Conservation (phyloP, 208 protist species). For the Porcisia hertigi region DNA sequence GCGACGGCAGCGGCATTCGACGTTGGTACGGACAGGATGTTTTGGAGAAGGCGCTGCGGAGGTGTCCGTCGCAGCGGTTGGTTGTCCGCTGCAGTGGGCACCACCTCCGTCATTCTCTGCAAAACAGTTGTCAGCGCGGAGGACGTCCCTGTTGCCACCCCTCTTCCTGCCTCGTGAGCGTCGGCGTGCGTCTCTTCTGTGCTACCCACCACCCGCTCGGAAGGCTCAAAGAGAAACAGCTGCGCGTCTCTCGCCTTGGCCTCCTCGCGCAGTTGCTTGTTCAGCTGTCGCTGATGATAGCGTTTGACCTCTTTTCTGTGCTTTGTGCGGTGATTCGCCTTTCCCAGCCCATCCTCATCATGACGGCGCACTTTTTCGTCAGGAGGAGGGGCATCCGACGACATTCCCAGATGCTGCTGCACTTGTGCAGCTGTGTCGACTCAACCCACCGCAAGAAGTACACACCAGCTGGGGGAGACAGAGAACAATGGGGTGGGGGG, state of each 20-base stretch:
- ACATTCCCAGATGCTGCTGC: neutral
- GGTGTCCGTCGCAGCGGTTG: neutral
- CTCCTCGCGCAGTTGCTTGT: conserved; percentile 35
- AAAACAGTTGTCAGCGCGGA: neutral
- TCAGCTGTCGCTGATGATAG: conserved; percentile 58
- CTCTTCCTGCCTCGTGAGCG: neutral
- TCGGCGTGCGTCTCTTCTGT: neutral
- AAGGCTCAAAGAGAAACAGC: conserved; percentile 47
- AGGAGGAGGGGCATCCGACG: neutral
- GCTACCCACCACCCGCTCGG: neutral
- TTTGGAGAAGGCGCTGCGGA: neutral
- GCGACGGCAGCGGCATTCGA: neutral
- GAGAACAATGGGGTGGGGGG: neutral
- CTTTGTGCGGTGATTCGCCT: conserved; percentile 38
- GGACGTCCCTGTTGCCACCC: neutral
- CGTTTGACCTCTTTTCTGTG: conserved; percentile 79
- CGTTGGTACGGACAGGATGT: neutral
- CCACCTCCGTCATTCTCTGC: neutral
- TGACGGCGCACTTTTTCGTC: neutral
- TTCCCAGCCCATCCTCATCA: neutral
- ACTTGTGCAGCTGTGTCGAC: neutral
- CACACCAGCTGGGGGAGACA: neutral
- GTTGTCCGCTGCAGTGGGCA: neutral
- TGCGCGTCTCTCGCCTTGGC: conserved; percentile 56
- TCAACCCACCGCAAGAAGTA: neutral